These are phyloP conservation scores for Globisporangium uncinulatum DNA, from an alignment of 352 stramenopile genomes.

Conservation along the genomic window DNA sequence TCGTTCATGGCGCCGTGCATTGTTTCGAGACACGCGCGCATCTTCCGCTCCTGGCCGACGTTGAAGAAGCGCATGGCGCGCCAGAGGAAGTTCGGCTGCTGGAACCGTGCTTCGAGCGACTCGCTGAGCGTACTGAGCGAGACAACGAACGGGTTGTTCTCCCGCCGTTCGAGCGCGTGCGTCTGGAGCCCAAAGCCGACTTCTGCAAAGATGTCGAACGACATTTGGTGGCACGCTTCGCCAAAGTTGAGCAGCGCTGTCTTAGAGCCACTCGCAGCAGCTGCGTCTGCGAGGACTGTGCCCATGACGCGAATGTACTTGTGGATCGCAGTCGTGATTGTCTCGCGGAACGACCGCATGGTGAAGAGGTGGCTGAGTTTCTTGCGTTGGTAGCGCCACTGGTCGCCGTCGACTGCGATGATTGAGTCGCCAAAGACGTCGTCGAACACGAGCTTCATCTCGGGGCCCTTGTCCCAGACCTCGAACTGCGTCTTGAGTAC, in stretches of 20 bases:
- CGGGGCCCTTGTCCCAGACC: constrained; percentile 31
- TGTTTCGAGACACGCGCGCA: constrained; percentile 12
- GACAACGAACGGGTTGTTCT: constrained; percentile 34
- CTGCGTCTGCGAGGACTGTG: background rate
- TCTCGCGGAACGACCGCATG: constrained; percentile 21
- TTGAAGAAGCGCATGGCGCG: constrained; percentile 24
- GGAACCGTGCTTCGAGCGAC: constrained; percentile 25
- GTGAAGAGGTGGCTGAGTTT: constrained; percentile 23
- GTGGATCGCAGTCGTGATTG: constrained; percentile 15
- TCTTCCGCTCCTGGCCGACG: constrained; percentile 22
- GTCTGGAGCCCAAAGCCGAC: constrained; percentile 37
- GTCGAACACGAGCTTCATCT: constrained; percentile 24
- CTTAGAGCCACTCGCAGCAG: background rate
- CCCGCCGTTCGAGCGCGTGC: constrained; percentile 22
- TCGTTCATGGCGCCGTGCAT: constrained; percentile 12
- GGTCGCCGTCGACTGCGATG: constrained; percentile 22
- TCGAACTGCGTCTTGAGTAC: constrained; percentile 51
- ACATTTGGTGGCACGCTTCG: constrained; percentile 39
- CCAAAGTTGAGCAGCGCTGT: constrained; percentile 31
- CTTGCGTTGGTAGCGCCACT: constrained; percentile 40
- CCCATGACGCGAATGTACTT: background rate
- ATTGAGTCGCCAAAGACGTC: constrained; percentile 62
- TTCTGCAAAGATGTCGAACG: constrained; percentile 52
- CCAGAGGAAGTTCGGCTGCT: constrained; percentile 31
- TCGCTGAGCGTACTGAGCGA: constrained; percentile 21